Evolutionary conservation across 768 basidiomycete genomes (phyloP).

Genomic region (Astraeus odoratus): DNA sequence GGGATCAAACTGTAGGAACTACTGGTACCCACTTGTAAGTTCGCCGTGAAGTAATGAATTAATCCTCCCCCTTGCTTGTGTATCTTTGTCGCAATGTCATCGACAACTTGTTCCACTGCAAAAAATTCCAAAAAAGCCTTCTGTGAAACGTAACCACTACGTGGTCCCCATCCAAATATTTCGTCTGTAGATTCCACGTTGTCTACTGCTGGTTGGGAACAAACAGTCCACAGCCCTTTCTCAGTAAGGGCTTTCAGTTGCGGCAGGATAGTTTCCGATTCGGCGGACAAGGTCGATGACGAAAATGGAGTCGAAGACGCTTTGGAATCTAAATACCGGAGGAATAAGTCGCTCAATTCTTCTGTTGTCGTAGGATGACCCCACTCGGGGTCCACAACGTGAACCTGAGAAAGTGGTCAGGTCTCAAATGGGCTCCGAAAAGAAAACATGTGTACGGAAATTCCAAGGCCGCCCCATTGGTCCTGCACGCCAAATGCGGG

Average conservation of each 20-base stretch:
- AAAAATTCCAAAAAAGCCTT: conserved; percentile 99
- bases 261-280: conserved; percentile 74
- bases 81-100: conserved; percentile 52
- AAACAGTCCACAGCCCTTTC: conserved; percentile 91
- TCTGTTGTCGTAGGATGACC: conserved; percentile 51
- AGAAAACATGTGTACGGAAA: conserved; percentile 36
- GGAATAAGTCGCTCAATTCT: conserved; percentile 76
- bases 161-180: conserved; percentile 90
- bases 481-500: conserved; percentile 86
- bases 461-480: conserved; percentile 66
- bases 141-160: conserved; percentile 91
- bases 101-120: conserved; percentile 53
- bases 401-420: conserved; percentile 36
- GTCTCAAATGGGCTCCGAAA: neutral
- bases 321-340: conserved; percentile 69
- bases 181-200: conserved; percentile 67
- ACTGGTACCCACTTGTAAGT: conserved; percentile 49
- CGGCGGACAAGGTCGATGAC: conserved; percentile 67
- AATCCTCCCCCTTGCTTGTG: conserved; percentile 47
- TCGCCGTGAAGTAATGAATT: conserved; percentile 86
- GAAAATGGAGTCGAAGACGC: conserved; percentile 86
- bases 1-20: neutral
- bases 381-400: conserved; percentile 65
- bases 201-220: conserved; percentile 92
- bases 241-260: conserved; percentile 72